These are phyloP conservation scores for Murraya koenigii DNA, from an alignment of 345 rosid species.

Conservation along the genomic window DNA sequence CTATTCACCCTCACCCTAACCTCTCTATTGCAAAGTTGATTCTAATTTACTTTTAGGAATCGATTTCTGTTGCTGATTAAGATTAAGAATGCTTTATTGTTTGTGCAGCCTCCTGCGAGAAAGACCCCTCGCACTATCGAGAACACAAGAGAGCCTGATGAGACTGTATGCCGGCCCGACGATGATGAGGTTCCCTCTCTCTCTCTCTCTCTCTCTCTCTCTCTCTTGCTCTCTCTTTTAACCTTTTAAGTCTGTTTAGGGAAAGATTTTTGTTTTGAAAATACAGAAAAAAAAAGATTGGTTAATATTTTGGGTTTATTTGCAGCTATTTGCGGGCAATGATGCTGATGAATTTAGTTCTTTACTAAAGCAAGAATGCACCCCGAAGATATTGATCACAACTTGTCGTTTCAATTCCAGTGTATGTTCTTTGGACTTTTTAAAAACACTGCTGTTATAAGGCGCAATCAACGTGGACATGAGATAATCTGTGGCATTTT, in stretches of 20 bases:
- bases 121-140: constrained; percentile 78
- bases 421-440: constrained; percentile 41
- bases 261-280: neutral
- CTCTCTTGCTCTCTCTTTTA: neutral
- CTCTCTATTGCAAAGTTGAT: neutral
- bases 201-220: neutral
- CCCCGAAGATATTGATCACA: constrained; percentile 77
- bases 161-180: constrained; percentile 85
- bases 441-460: neutral
- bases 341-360: constrained; percentile 89
- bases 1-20: neutral
- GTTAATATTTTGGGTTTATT: neutral
- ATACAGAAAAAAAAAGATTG: neutral
- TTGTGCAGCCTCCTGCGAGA: constrained; percentile 67
- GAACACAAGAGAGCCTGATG: constrained; percentile 88
- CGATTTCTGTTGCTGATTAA: neutral
- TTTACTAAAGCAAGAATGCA: constrained; percentile 48
- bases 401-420: constrained; percentile 92
- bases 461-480: neutral
- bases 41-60: neutral
- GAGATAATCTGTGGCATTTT: neutral
- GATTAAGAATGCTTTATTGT: neutral
- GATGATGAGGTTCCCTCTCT: constrained; percentile 71
- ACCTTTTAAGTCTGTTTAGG: neutral
- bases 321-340: constrained; percentile 76